Base-by-base conservation (phyloP, 192 early-diverging fungal genomes). In the Mortierella claussenii region DNA sequence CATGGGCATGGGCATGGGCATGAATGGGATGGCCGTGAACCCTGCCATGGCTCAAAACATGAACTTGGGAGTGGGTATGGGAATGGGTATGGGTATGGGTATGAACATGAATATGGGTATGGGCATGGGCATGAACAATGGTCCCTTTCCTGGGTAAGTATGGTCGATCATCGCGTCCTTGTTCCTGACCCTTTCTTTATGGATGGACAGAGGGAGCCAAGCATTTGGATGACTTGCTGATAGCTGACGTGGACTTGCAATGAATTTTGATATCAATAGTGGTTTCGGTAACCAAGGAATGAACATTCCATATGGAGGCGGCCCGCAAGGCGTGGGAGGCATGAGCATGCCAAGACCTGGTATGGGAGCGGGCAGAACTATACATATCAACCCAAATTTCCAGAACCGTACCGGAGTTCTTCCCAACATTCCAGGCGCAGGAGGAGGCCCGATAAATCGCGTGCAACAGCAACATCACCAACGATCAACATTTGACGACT, bases 351-450 rank as follows among this genome's bases (percentile, higher is more conserved):
- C 55, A 15, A 50, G 48, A 26, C 67, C 23, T 26, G 42, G 42
- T 2, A 49, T 46, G n/a, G 52, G 33, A 12, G 23, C 50, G 10
- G 73, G 58, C 52, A 45, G 73, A 44, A 76, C 49, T 3, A 76
- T 76, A 15, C 73, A 76, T 49, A 76, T 76, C 51, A 76, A 76
- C 31, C 73, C 73, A 44, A 76, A 76, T 2, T 76, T 76, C 18
- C 73, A 76, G 45, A 76, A 76, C 18, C 63, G 45, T 20, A 50
- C 43, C 7, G 58, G 63, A 7, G 30, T 55, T 0, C n/a, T n/a
- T n/a, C 43, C 73, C 0, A 6, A 34, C 13, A 34, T 56, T 15
- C 30, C 59, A 17, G 57, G 50, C 2, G 18, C 23, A 26, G 32
- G 34, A 12, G 10, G 21, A 13, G 20, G 17, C 26, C 1, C 17